Evolutionary conservation across 1,284 basidiomycete species (phyloP).

Genomic region (Trametes polyzona): DNA sequence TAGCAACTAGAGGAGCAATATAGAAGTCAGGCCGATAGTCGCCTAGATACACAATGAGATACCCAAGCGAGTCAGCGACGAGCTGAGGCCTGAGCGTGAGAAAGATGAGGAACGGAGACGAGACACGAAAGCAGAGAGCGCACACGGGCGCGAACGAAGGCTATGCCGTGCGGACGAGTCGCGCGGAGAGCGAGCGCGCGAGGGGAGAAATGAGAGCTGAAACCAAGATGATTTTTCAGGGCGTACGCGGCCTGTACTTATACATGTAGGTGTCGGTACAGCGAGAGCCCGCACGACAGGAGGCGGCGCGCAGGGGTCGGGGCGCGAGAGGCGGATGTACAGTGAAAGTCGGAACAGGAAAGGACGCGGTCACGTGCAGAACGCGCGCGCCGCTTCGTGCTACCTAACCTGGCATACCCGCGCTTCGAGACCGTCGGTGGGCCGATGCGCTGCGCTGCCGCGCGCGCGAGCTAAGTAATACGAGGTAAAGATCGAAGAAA

Average conservation of each 20-base stretch:
- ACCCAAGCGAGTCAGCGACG: neutral
- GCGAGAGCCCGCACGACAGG: neutral
- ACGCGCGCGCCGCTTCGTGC: neutral
- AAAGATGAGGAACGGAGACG: neutral
- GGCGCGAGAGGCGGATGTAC: neutral
- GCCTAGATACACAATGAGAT: neutral
- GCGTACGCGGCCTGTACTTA: neutral
- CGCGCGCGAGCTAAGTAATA: neutral
- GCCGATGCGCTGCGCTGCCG: neutral
- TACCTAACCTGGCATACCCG: neutral
- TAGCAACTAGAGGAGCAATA: neutral
- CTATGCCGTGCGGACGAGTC: neutral
- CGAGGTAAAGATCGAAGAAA: neutral
- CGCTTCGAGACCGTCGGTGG: neutral
- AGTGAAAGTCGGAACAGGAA: neutral
- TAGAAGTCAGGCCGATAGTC: neutral
- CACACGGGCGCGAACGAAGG: neutral
- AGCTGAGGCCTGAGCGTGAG: neutral
- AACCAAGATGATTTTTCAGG: neutral
- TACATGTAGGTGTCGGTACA: neutral
- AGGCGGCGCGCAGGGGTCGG: neutral
- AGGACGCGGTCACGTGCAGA: neutral
- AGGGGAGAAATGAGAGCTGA: neutral
- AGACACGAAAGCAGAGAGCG: neutral
- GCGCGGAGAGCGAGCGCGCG: neutral